phyloP scores from a whole-genome alignment of 1,139 yeast genomes.

The Candida sojae region DNA sequence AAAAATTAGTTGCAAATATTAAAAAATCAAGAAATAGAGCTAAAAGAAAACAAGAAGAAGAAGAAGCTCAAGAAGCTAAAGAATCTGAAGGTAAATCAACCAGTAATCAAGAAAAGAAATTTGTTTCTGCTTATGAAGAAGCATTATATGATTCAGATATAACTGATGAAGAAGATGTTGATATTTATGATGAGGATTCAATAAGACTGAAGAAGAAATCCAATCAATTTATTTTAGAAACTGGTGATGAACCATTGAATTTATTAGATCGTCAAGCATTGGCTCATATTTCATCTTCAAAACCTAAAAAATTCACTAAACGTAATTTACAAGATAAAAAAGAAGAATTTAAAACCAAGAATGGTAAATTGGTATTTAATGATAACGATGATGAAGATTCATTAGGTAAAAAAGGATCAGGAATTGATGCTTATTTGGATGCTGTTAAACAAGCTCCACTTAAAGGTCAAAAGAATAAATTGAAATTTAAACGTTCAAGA shows the following conservation, averaged over 20 bases:
- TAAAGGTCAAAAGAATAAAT: slow-evolving; percentile 87
- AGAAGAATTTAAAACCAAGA: slow-evolving; percentile 54
- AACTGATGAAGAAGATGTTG: slow-evolving; percentile 41
- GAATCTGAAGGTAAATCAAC: slow-evolving; percentile 16
- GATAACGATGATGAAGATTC: slow-evolving; percentile 51
- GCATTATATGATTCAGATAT: slow-evolving; percentile 66
- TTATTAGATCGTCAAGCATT: slow-evolving; percentile 81
- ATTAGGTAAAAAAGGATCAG: slow-evolving; percentile 48
- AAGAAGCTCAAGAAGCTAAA: slow-evolving; percentile 18
- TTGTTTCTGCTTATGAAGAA: slow-evolving; percentile 84
- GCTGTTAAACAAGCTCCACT: slow-evolving; percentile 93
- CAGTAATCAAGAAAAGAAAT: slow-evolving; percentile 41
- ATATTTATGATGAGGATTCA: slow-evolving; percentile 23
- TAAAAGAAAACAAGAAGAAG: slow-evolving; percentile 63
- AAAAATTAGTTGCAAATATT: slow-evolving; percentile 78
- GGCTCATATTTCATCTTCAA: slow-evolving; percentile 85
- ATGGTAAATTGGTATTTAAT: slow-evolving; percentile 56
- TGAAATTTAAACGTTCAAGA: slow-evolving; percentile 75
- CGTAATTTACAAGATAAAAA: slow-evolving; percentile 46
- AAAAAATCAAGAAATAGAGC: slow-evolving; percentile 84
- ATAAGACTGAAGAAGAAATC: slow-evolving; percentile 15
- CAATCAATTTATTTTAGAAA: slow-evolving; percentile 70
- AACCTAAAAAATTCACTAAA: slow-evolving; percentile 60
- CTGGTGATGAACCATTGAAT: slow-evolving; percentile 84
- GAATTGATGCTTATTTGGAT: slow-evolving; percentile 88